A percentile compares a stretch with the other conserved stretches of the same genome.
Evolutionary conservation across 108 stramenopile species (phyloP).

Genomic region (Epithemia pelagica): DNA sequence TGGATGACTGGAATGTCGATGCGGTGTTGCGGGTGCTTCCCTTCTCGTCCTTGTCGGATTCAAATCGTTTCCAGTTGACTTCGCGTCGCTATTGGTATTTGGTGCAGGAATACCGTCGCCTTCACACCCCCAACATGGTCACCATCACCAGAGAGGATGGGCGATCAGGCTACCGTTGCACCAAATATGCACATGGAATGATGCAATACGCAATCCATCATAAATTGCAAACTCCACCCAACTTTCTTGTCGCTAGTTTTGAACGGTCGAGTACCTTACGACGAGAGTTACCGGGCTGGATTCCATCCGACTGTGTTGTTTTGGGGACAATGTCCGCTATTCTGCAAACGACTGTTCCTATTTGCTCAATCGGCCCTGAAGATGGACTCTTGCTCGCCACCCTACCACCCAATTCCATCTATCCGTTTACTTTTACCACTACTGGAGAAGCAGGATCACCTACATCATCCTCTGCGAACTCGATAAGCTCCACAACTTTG

Average conservation of each 20-base stretch:
- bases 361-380: constrained; percentile 16
- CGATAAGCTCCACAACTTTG: no score
- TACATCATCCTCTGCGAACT: no score
- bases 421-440: constrained; percentile 33
- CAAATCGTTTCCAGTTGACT: constrained; percentile 10
- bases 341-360: constrained; percentile 19
- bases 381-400: constrained; percentile 21
- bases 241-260: constrained; percentile 30
- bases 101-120: constrained; percentile 25
- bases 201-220: neutral
- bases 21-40: constrained; percentile 30
- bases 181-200: neutral
- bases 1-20: constrained; percentile 30
- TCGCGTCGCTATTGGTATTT: constrained; percentile 39
- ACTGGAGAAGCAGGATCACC: no score
- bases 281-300: neutral
- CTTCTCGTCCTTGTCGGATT: constrained; percentile 29
- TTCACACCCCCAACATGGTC: constrained; percentile 32
- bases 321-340: constrained; percentile 24
- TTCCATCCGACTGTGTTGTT: constrained; percentile 14
- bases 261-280: neutral
- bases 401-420: constrained; percentile 31
- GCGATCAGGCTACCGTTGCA: no score
- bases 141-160: constrained; percentile 1
- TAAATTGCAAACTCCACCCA: constrained; percentile 27